Base-by-base conservation (phyloP, 768 basidiomycete genomes). In the Lactifluus echinatus region DNA sequence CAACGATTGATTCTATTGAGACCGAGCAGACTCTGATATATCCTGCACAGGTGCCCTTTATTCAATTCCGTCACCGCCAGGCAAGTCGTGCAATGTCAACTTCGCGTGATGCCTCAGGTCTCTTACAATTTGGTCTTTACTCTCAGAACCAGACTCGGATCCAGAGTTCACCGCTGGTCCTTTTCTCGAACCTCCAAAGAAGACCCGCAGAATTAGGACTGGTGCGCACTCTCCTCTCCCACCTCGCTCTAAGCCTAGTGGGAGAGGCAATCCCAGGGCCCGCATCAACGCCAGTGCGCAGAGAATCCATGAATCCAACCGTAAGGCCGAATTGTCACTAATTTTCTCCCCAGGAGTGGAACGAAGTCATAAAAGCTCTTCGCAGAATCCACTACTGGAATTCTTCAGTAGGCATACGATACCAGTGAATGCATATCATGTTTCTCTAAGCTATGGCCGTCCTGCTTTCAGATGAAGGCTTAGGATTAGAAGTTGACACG, bases 121-220 rank as follows among this genome's bases (percentile, higher is more conserved):
- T 24, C 24, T 44, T 10, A 43, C 48, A 19, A 17, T 29, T 40
- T 45, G 11, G 29, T 36, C 8, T 42, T 31, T 1, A 14, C 19
- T 29, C 28, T 33, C 34, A 75, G 78, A 77, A 50, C 59, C 66
- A 2, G 78, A 80, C 63, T 76, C 77, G 0, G 79, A 81, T 63
- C 71, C 76, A 31, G 78, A 80, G 47, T 81, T 81, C 61, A 72
- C 70, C 26, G 70, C 77, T 3, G 76, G 76, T 1, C 57, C 65
- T 7, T 74, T 73, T 57, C 53, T 74, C 56, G 47, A 74, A 66
- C 54, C 59, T 55, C 50, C 55, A 0, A 64, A 60, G 57, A 73
- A 71, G 54, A 64, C 67, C 33, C 64, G 59, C 24, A 72, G 69
- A 50, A 54, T 37, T 17, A 48, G 34, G 40, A 36, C 45, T 28